Evolutionary conservation across 225 moss, liverwort and hornwort species (phyloP), one percentile per base, ranked within the genome.

Genomic region (Takakia lepidozioides): DNA sequence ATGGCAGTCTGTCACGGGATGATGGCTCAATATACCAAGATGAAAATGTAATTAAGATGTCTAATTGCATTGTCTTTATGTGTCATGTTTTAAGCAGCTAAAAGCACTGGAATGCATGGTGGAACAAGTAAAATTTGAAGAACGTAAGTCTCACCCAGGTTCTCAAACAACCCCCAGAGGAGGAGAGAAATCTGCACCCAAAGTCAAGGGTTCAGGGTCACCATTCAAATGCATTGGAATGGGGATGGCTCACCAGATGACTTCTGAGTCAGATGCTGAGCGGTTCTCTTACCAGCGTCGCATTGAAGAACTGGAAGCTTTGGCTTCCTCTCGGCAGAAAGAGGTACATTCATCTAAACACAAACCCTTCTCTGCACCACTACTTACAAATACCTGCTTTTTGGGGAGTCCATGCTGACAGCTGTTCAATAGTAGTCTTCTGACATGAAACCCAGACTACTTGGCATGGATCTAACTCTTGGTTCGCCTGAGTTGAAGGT

Each of bases 221-320:
- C 68, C 81, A 14, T 75, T 75, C 44, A 81, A 75, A 29, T 81
- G 81, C 34, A 68, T 75, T 1, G 75, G 75, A 8, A 62, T 69
- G 14, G 72, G 70, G 21, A 59, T 73, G 29, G 62, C 75, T 3
- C 80, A 73, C 27, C 78, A 83, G 58, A 66, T 75, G 38, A 56
- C 27, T 36, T 56, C 71, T 10, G 76, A 64, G 43, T 66, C 70
- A 41, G 78, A 85, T 38, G 57, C 62, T 23, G 69, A 67, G 38
- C 74, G 77, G 43, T 57, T 63, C 18, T 56, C 62, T 25, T 74
- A 80, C 48, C 73, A 66, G 50, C 67, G 55, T 37, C 76, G 90
- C 29, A 87, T 90, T 29, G 64, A 75, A 36, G 95, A 98, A 51
- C 75, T 98, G 7, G 87, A 90, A 71, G 68, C 75, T 17, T 64